These are phyloP conservation scores for Ascodesmis nigricans DNA, from an alignment of 495 filamentous ascomycete genomes.

Conservation along the genomic window DNA sequence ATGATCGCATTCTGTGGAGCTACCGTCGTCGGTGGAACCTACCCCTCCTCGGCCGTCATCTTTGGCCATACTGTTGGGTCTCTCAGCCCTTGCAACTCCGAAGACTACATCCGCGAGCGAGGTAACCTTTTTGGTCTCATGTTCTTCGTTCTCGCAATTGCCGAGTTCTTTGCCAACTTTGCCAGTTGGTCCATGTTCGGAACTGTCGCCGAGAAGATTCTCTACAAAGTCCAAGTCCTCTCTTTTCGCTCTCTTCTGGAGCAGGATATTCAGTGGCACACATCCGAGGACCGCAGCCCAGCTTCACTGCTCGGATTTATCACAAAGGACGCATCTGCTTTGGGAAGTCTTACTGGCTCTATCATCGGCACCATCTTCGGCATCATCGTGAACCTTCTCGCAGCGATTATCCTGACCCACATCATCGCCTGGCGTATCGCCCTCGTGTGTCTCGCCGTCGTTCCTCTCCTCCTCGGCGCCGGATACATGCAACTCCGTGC, in stretches of 20 bases:
- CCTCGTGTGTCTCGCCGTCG: conserved; percentile 32
- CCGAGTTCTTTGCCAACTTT: conserved; percentile 28
- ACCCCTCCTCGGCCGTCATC: conserved; percentile 28
- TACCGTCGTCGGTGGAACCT: conserved; percentile 26
- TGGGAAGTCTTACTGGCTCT: conserved; percentile 26
- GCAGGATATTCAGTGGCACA: conserved; percentile 31
- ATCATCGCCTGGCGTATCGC: conserved; percentile 41
- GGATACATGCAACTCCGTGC: conserved; percentile 34
- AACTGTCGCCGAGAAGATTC: conserved; percentile 27
- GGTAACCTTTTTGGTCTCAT: conserved; percentile 30
- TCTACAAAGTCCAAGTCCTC: conserved; percentile 25
- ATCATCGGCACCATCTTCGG: conserved; percentile 28
- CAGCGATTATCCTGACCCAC: conserved; percentile 32
- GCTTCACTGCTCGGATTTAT: conserved; percentile 31
- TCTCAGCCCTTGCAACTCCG: conserved; percentile 18
- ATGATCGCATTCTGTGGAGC: conserved; percentile 19
- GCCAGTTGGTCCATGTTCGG: conserved; percentile 29
- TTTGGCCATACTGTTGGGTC: conserved; percentile 29
- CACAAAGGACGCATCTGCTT: conserved; percentile 30
- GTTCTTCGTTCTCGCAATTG: conserved; percentile 32
- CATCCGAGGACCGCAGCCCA: conserved; percentile 27
- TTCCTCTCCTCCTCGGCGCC: conserved; percentile 33
- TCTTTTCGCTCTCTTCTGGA: conserved; percentile 28
- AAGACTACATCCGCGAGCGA: conserved; percentile 13
- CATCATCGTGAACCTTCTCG: conserved; percentile 25